Evolutionary conservation across 75 land plant species (phyloP), one percentile per base, ranked within the genome.

Genomic region (Chamaecyparis obtusa): DNA sequence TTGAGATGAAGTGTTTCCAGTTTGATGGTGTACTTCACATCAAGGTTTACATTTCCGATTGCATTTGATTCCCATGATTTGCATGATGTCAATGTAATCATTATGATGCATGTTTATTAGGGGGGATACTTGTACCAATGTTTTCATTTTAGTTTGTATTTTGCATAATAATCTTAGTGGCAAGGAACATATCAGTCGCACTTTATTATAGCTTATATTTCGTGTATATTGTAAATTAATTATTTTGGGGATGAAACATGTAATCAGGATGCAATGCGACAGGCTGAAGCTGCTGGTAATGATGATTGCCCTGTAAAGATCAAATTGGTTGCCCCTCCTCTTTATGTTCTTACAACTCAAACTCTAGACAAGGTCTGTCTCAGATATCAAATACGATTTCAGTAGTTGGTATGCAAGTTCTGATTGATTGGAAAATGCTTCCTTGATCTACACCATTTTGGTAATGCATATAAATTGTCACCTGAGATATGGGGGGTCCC

Each of bases 1-100:
- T 98, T 88, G 98, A 98, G 87, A 92, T 98, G 93, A 98, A 95
- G 84, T 98, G 99, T 87, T 96, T 96, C 86, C 96, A 96, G 87
- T 98, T 95, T 89, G 99, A 98, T 93, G 99, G 99, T 30, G 98
- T 98, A 84, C 92, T 98, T 79, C 99, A 98, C 85, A 98, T 98
- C 37, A 93, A 98, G 99, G 99, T 97, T 69, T 54, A 11, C 77
- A 32, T 82, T 56, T 37, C 30, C 5, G 86, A 19, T 84, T 17
- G 86, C 86, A 30, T 13, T 79, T 21, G 2, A 24, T 44, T 21
- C 21, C 49, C 49, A 80, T 41, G 14, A 44, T 80, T 19, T 44
- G 46, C 10, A 39, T 80, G 35, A 80, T 80, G 83, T 4, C 39
- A 83, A 85, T 84, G 8, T 21, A 43, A 41, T 43, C 49, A 9